A percentile compares a stretch with the other conserved stretches of the same genome.
Evolutionary conservation across 306 rosid species (phyloP).

Genomic region (Clitoria ternatea): DNA sequence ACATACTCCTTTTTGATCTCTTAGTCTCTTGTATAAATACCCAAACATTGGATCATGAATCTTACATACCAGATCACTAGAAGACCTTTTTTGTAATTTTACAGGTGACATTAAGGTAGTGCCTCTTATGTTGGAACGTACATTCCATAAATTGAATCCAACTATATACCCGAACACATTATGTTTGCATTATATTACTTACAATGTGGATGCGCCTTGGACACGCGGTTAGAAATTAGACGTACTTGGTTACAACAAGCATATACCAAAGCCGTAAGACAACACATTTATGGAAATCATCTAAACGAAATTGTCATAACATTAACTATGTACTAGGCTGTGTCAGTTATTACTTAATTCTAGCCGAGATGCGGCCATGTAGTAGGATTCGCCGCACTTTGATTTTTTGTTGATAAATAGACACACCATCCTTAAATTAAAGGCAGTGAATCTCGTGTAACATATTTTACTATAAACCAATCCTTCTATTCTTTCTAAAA

Average conservation of each 20-base stretch:
- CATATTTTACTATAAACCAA: slow-evolving; percentile 28
- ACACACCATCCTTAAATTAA: too few relatives aligned
- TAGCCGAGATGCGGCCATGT: neutral
- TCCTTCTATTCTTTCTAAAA: neutral
- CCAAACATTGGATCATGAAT: too few relatives aligned
- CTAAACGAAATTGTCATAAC: neutral
- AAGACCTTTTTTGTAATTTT: too few relatives aligned
- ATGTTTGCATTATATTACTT: too few relatives aligned
- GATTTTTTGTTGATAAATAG: too few relatives aligned
- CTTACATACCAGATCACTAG: too few relatives aligned
- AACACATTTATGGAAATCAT: neutral
- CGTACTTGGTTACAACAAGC: neutral
- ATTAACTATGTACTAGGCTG: neutral
- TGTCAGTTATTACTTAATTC: neutral
- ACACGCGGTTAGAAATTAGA: neutral
- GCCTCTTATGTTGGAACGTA: too few relatives aligned
- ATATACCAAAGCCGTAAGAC: slow-evolving; percentile 14
- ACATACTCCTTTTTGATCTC: too few relatives aligned
- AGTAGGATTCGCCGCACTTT: neutral
- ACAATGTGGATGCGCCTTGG: neutral
- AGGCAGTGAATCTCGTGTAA: slow-evolving; percentile 24
- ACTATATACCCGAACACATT: too few relatives aligned
- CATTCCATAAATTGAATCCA: too few relatives aligned
- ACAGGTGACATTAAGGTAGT: too few relatives aligned
- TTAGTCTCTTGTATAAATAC: too few relatives aligned